Evolutionary conservation across 2,329 filamentous ascomycete genomes (phyloP), one percentile per base, ranked within the genome.

Genomic region (Fusarium sp.): DNA sequence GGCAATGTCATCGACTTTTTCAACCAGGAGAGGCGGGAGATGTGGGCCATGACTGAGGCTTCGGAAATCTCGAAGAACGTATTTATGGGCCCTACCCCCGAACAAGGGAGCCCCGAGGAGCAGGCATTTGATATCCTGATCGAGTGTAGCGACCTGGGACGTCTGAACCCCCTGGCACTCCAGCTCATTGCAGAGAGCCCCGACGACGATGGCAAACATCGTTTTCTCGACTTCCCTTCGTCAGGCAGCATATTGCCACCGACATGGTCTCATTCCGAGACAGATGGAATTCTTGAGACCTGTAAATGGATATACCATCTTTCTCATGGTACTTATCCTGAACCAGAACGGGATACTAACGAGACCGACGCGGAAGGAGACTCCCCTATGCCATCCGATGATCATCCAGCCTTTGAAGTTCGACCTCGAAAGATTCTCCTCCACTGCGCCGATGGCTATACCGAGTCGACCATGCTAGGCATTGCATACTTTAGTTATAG

Each of bases 381-480:
- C 59, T 74, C 69, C 6, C 75, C 70, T 4, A 80, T 81, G 77
- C 70, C 67, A 8, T 64, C 58, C 36, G 67, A 71, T 10, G 69
- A 72, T 64, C 79, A 68, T 63, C 25, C 66, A 25, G 47, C 47
- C 25, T 54, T 66, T 69, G 62, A 77, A 62, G 38, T 63, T 27
- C 83, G 84, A 36, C 86, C 91, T 65, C 87, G 91, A 72, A 95
- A 91, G 79, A 91, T 98, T 36, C 89, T 98, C 35, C 94, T 99
- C 45, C 96, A 98, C 82, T 98, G 97, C 82, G 92, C 93, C 3
- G 97, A 99, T 82, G 97, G 97, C 20, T 99, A 99, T 79, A 99
- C 97, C 0, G 97, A 99, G 83, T 96, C 94, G 1, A 95, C 95
- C 2, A 88, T 99, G 82, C 88, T 99, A 20, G 95, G 91, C 2